Evolutionary conservation across 306 rosid species (phyloP), one percentile per base, ranked within the genome.

Genomic region (Cucumis melo): DNA sequence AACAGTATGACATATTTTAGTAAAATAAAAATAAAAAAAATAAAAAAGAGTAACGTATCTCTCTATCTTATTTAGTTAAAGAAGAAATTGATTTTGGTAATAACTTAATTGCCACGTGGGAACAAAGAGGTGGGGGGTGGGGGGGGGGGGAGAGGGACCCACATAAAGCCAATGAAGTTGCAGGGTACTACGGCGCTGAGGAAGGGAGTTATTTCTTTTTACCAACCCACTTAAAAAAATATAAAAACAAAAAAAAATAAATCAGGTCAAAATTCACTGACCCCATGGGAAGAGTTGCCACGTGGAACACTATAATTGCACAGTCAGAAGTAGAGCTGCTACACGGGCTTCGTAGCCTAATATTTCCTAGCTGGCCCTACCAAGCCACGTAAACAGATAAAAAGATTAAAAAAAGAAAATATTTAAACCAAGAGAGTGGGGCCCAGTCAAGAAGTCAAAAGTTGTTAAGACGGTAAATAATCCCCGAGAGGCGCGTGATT

Each of bases 401-500:
- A 27, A 3, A 27, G 2, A n/a, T n/a, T n/a, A 27, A 27, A 1
- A 1, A 27, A 27, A 2, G 2, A 36, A 19, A 54, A 54, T 5
- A 3, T 21, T 20, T 41, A 7, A 32, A 32, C 20, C 13, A 15
- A 46, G 17, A 6, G 42, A 70, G 14, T 73, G 60, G 77, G 77
- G 59, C 5, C 59, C 59, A 51, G 77, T 73, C 6, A 51, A 51
- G 34, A 73, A 29, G 77, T 73, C 77, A 53, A 73, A 32, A 73
- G 19, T 21, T 10, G n/a, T 46, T 46, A 51, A 51, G 6, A 54
- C 29, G 8, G 76, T 71, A 51, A 73, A 29, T 24, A 24, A 72
- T 72, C 76, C 76, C 76, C 39, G 41, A 73, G 44, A 73, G 41
- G 62, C 77, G 77, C 77, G 76, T 73, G 60, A 73, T 10, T 8